These are phyloP conservation scores for Balakata baccata DNA, from an alignment of 345 rosid species.

Conservation along the genomic window DNA sequence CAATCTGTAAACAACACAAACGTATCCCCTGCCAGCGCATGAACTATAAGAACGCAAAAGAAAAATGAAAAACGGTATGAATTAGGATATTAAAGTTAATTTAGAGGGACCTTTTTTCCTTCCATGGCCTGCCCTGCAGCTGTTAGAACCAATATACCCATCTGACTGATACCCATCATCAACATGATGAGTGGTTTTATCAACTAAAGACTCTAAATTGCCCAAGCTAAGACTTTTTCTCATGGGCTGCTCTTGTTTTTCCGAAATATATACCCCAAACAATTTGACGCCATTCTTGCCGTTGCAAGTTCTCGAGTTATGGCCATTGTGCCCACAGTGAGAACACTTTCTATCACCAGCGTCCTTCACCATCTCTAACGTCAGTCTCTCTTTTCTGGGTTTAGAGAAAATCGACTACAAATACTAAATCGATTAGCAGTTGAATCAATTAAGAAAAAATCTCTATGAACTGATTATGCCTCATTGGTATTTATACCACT, in stretches of 20 bases:
- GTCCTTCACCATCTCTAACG: constrained; percentile 30
- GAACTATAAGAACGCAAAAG: too few species aligned
- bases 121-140: constrained; percentile 22
- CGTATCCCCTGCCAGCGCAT: not conserved
- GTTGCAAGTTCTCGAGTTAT: constrained; percentile 49
- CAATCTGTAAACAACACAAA: too few species aligned
- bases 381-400: too few species aligned
- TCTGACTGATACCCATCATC: constrained; percentile 55
- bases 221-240: constrained; percentile 47
- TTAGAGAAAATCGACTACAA: too few species aligned
- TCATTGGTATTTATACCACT: not conserved
- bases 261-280: constrained; percentile 52
- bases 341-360: constrained; percentile 41
- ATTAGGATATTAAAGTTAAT: not conserved
- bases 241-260: constrained; percentile 26
- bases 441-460: too few species aligned
- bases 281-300: constrained; percentile 39
- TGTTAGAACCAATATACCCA: constrained; percentile 36
- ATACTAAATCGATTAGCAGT: too few species aligned
- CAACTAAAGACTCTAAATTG: constrained; percentile 27
- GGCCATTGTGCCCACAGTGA: constrained; percentile 45
- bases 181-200: constrained; percentile 10
- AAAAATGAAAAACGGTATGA: too few species aligned
- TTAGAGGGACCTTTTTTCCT: constrained; percentile 41
- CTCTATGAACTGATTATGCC: not conserved